These are phyloP conservation scores for Colletotrichum sp. DNA, from an alignment of 2,329 filamentous ascomycete genomes.

Conservation along the genomic window DNA sequence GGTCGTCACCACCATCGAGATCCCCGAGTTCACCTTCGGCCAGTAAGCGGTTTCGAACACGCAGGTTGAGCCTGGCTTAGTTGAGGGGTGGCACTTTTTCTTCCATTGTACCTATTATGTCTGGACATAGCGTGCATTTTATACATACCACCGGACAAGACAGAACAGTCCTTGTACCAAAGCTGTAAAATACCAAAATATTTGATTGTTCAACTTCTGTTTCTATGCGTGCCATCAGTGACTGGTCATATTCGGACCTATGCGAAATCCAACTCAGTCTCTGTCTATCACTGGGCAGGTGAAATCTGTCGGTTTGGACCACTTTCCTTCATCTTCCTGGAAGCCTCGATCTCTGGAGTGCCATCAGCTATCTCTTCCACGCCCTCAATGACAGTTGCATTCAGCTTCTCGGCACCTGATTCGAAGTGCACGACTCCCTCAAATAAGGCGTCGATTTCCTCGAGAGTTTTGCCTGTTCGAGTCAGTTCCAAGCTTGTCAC, in stretches of 20 bases:
- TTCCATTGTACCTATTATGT: neutral
- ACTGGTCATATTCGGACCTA: neutral
- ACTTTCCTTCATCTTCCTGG: neutral
- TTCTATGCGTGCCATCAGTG: neutral
- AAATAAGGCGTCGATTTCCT: neutral
- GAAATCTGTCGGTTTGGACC: neutral
- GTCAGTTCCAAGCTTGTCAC: neutral
- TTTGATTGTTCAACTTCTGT: neutral
- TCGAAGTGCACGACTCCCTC: neutral
- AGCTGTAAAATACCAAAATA: neutral
- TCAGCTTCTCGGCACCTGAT: neutral
- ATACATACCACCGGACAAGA: neutral
- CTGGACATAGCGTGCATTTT: neutral
- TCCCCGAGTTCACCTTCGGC: slow-evolving; percentile 13
- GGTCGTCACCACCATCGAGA: slow-evolving; percentile 9
- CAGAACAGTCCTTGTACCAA: neutral
- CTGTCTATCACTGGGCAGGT: neutral
- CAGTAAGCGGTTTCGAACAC: neutral
- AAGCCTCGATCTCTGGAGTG: neutral
- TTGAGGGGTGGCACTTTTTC: neutral
- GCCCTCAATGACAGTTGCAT: neutral
- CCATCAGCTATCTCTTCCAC: neutral
- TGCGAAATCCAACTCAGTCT: neutral
- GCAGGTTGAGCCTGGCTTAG: neutral
- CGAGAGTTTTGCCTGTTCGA: neutral